Evolutionary conservation across 2,329 filamentous ascomycete genomes (phyloP), one percentile per base, ranked within the genome.

Genomic region (Fusarium sp.): DNA sequence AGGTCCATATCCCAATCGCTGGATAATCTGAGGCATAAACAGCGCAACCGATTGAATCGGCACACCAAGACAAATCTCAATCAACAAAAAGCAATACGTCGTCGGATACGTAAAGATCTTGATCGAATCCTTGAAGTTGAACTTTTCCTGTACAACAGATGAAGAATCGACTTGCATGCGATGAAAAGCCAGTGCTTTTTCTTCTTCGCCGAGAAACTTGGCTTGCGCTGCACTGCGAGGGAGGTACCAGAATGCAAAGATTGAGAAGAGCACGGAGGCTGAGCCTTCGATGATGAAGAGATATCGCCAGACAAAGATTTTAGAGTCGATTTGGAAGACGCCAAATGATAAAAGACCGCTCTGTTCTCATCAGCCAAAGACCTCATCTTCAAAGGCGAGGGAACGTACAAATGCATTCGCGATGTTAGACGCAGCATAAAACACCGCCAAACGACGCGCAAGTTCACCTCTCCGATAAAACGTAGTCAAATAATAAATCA

Each of bases 201-300:
- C 66, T n/a, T 69, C 66, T 10, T 69, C 56, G 0, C 66, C 30
- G 6, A 69, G 48, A n/a, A 69, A 69, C 9, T 63, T 63, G 26
- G 66, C 66, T 4, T 69, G 42, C 0, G 28, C 38, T 22, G 66
- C 64, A 4, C 54, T 68, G 2, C n/a, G 56, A 3, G 66, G 66
- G 9, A 69, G 64, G 3, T 69, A 69, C 66, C 66, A 69, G 24
- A 63, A 69, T 18, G 66, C 66, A 20, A 69, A 69, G 13, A 42
- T 12, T 0, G 66, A 69, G 12, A 69, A 69, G 14, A 69, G 56
- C 0, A 69, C 66, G 2, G 66, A 69, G 1, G 56, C 64, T 12
- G 66, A 45, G 4, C 66, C 66, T 9, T 69, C 66, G 1, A 69
- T 69, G 17, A 69, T 69, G 32, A 69, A 69, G 2, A 69, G 48